Conservation (phyloP, 2,329 filamentous ascomycete species). For the Hypoxylon sp. region DNA sequence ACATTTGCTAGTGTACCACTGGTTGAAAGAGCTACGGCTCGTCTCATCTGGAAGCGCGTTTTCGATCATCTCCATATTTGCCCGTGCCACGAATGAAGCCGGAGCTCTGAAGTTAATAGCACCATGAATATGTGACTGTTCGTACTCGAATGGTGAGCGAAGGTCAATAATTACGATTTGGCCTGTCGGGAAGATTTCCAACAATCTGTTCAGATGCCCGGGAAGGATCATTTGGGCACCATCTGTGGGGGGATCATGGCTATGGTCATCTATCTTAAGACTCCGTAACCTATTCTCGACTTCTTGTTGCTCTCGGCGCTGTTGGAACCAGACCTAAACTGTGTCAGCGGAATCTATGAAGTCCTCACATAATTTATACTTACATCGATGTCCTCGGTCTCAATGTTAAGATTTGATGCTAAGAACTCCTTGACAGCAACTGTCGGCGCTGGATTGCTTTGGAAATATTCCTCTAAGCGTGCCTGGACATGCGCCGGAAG, state of each 20-base stretch:
- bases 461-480: slow-evolving; percentile 69
- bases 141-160: slow-evolving; percentile 62
- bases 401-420: slow-evolving; percentile 68
- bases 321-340: slow-evolving; percentile 65
- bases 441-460: slow-evolving; percentile 63
- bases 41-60: slow-evolving; percentile 65
- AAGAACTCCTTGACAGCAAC: slow-evolving; percentile 67
- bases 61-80: slow-evolving; percentile 66
- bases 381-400: slow-evolving; percentile 65
- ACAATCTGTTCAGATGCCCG: slow-evolving; percentile 64
- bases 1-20: slow-evolving; percentile 63
- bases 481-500: slow-evolving; percentile 65
- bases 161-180: slow-evolving; percentile 67
- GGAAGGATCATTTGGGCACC: slow-evolving; percentile 66
- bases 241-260: slow-evolving; percentile 49
- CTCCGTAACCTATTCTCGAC: slow-evolving; percentile 62
- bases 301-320: slow-evolving; percentile 65
- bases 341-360: slow-evolving; percentile 37
- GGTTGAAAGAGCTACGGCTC: slow-evolving; percentile 62
- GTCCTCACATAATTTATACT: slow-evolving; percentile 39
- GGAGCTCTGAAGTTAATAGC: slow-evolving; percentile 68
- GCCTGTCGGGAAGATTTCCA: slow-evolving; percentile 64
- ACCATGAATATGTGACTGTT: slow-evolving; percentile 66
- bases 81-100: slow-evolving; percentile 63
- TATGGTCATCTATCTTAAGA: slow-evolving; percentile 59